phyloP scores from a whole-genome alignment of 495 filamentous ascomycete genomes.

The Penicillium longicatenatum region DNA sequence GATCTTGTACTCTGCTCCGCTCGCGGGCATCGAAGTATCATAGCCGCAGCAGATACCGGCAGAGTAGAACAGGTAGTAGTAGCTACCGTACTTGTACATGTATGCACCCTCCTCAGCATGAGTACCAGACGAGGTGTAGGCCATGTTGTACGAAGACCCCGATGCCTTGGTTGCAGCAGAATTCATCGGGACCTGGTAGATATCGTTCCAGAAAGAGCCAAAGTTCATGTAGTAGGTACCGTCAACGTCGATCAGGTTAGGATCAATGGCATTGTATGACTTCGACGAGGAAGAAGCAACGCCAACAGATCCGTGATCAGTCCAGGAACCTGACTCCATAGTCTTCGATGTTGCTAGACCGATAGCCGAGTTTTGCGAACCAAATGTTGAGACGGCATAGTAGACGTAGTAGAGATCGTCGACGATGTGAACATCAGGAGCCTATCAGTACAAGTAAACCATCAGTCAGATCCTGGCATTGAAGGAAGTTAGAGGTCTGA shows the following conservation, averaged over 20 bases:
- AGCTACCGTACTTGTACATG: constrained; percentile 57
- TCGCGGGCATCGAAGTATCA: constrained; percentile 49
- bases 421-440: constrained; percentile 62
- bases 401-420: constrained; percentile 67
- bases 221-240: constrained; percentile 62
- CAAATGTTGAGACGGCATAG: constrained; percentile 71
- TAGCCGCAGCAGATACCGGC: constrained; percentile 68
- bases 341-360: constrained; percentile 65
- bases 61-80: constrained; percentile 73
- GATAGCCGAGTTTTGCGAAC: constrained; percentile 65
- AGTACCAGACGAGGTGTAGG: constrained; percentile 52
- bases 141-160: constrained; percentile 49
- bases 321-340: constrained; percentile 64
- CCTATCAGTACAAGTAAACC: constrained; percentile 39
- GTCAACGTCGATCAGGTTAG: constrained; percentile 56
- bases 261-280: constrained; percentile 74
- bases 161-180: constrained; percentile 41
- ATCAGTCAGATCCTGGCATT: too few species aligned
- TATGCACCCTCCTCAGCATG: constrained; percentile 63
- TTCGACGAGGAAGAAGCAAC: constrained; percentile 48
- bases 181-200: constrained; percentile 64
- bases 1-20: constrained; percentile 72
- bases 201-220: constrained; percentile 70
- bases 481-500: too few species aligned
- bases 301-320: constrained; percentile 51